A percentile compares a stretch with the other conserved stretches of the same genome.
Conservation (phyloP, 2,329 filamentous ascomycete species). For the Leptodontidium sp. region DNA sequence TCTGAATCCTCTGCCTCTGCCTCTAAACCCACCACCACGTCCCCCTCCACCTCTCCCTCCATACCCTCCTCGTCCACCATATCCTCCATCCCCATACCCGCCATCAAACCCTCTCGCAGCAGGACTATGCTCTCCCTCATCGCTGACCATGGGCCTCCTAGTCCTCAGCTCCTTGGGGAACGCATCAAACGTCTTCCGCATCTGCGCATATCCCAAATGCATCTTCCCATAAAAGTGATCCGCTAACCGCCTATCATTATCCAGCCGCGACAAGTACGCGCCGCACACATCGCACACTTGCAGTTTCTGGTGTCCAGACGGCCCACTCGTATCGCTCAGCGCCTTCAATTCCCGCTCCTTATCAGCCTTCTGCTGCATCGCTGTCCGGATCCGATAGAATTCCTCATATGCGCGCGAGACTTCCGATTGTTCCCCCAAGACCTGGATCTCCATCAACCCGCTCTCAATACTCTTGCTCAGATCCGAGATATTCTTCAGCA, state of each 20-base stretch:
- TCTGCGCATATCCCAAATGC: slow-evolving; percentile 97
- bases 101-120: slow-evolving; percentile 62
- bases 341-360: slow-evolving; percentile 89
- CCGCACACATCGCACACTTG: slow-evolving; percentile 99
- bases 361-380: slow-evolving; percentile 82
- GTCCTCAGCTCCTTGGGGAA: slow-evolving; percentile 88
- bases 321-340: slow-evolving; percentile 89
- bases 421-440: slow-evolving; percentile 82
- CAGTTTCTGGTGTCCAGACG: slow-evolving; percentile 94
- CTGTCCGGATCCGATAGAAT: slow-evolving; percentile 83
- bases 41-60: slow-evolving; percentile 42
- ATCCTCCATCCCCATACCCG: slow-evolving; percentile 55
- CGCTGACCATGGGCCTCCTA: slow-evolving; percentile 63
- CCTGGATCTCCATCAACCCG: slow-evolving; percentile 84
- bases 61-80: slow-evolving; percentile 51
- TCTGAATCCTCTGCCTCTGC: slow-evolving; percentile 43
- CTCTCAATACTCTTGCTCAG: slow-evolving; percentile 79
- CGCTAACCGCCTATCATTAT: slow-evolving; percentile 92
- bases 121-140: slow-evolving; percentile 58
- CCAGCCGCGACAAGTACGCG: slow-evolving; percentile 88
- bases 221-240: slow-evolving; percentile 99
- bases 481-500: slow-evolving; percentile 88
- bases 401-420: slow-evolving; percentile 87
- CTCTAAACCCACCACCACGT: slow-evolving; percentile 41
- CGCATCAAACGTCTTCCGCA: slow-evolving; percentile 92